Percentiles rank a stretch among this genome's conserved stretches.
Conservation (phyloP, 345 rosid species). For the Murraya paniculata region DNA sequence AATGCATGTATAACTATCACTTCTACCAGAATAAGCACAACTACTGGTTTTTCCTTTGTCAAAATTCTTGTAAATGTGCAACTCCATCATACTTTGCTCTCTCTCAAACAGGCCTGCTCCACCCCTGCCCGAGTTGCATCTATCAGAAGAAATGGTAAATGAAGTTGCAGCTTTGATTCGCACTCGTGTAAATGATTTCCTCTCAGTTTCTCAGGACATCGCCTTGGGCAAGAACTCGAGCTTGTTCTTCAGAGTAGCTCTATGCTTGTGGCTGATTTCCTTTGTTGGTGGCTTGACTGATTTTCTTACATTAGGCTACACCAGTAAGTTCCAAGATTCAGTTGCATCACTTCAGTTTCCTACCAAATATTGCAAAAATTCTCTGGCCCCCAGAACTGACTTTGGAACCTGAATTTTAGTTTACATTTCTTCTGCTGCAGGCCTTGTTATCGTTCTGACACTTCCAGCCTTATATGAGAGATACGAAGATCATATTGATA, state of each 20-base stretch:
- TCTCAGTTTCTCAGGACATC: constrained; percentile 64
- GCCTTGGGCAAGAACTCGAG: constrained; percentile 72
- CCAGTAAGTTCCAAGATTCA: constrained; percentile 46
- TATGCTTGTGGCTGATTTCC: constrained; percentile 55
- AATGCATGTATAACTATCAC: neutral
- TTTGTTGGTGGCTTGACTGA: constrained; percentile 67
- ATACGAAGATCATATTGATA: constrained; percentile 52
- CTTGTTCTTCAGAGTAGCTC: constrained; percentile 57
- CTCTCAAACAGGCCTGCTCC: constrained; percentile 76
- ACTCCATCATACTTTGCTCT: constrained; percentile 4
- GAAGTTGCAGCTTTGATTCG: constrained; percentile 48
- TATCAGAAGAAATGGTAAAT: constrained; percentile 63
- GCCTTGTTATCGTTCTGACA: constrained; percentile 58
- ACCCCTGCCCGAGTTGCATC: constrained; percentile 68
- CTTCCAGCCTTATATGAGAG: constrained; percentile 80
- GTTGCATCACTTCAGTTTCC: neutral
- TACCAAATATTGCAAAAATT: neutral
- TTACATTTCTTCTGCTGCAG: constrained; percentile 35
- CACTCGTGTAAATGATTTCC: constrained; percentile 48
- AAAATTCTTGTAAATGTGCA: constrained; percentile 3
- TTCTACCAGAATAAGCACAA: neutral
- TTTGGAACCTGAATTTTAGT: neutral
- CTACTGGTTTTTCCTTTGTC: neutral
- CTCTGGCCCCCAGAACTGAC: neutral
- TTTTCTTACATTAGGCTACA: constrained; percentile 66